Conservation (phyloP, 108 stramenopile species). For the Cyclotella distinguenda region DNA sequence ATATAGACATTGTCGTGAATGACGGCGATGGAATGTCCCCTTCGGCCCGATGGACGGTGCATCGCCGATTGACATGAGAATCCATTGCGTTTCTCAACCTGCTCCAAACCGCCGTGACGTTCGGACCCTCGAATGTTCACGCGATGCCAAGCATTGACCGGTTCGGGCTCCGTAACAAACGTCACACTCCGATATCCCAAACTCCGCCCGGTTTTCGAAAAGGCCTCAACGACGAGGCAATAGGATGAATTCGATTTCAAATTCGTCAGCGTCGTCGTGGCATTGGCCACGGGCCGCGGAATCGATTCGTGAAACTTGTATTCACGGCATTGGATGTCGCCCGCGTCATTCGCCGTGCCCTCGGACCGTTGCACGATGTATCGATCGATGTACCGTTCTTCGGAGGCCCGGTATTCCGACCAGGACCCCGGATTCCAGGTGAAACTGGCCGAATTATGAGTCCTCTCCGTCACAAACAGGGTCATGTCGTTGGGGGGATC, state of each 20-base stretch:
- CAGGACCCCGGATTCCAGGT: too few species aligned
- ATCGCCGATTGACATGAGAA: neutral
- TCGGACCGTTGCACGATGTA: too few species aligned
- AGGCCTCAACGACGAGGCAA: neutral
- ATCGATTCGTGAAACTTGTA: too few species aligned
- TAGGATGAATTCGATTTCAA: neutral
- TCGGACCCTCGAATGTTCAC: neutral
- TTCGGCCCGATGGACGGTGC: conserved; percentile 17
- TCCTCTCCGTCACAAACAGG: too few species aligned
- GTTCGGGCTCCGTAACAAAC: neutral
- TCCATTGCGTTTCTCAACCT: neutral
- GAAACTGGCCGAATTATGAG: too few species aligned
- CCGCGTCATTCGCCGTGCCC: too few species aligned
- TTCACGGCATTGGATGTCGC: too few species aligned
- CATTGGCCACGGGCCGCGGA: too few species aligned
- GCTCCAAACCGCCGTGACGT: neutral
- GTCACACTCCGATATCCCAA: neutral
- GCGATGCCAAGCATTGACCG: neutral
- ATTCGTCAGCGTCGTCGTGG: neutral
- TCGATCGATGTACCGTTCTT: too few species aligned
- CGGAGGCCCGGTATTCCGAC: too few species aligned
- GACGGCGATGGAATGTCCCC: conserved; percentile 32
- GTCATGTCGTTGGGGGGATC: too few species aligned
- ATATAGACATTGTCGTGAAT: conserved; percentile 39
- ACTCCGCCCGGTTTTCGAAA: neutral